Base-by-base conservation (phyloP, 1,284 basidiomycete species). In the Rhodotorula mucilaginosa region DNA sequence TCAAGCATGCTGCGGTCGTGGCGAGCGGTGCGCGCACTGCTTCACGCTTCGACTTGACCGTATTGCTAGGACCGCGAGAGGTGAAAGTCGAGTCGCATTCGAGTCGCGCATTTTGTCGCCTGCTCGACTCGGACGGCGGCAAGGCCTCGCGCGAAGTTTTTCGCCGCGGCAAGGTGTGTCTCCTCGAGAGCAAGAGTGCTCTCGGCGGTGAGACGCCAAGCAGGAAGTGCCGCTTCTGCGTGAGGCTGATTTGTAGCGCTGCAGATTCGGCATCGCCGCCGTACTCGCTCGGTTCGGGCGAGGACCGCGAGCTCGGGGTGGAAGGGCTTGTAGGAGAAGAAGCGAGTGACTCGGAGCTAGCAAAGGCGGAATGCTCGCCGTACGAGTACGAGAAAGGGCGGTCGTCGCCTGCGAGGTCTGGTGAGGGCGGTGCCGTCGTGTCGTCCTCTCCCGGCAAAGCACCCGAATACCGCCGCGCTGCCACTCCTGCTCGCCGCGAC, bases 241-340 rank as follows among this genome's bases (percentile, higher is more conserved):
- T n/a, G 4, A 66, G 48, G 21, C 57, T 39, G 19, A 58, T 18
- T 10, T 51, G 58, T 23, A 31, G 15, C 3, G 54, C 52, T 5
- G 44, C 49, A 39, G 62, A 29, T 16, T 64, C 69, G 18, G 70
- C 67, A 18, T 73, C 65, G 49, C 58, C 72, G 66, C 62, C 51
- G 10, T 52, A 73, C 49, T 73, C 72, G 62, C 65, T 67, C 63
- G 72, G 72, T 26, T 73, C 72, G 19, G 72, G 72, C 21, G 68
- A 70, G 13, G 72, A 71, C 5, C 72, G 60, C 29, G 61, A 48
- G 39, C 49, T 61, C 15, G 26, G 19, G 5, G 48, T 26, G 23
- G 70, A 61, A 1, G 19, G 60, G n/a, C 18, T 56, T n/a, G 26
- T 49, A 23, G 47, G 34, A 12, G 51, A 58, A 7, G 64, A 48